These are phyloP conservation scores for Hemisphaericaspora subhashii DNA, from an alignment of 1,139 yeast species.

Conservation along the genomic window DNA sequence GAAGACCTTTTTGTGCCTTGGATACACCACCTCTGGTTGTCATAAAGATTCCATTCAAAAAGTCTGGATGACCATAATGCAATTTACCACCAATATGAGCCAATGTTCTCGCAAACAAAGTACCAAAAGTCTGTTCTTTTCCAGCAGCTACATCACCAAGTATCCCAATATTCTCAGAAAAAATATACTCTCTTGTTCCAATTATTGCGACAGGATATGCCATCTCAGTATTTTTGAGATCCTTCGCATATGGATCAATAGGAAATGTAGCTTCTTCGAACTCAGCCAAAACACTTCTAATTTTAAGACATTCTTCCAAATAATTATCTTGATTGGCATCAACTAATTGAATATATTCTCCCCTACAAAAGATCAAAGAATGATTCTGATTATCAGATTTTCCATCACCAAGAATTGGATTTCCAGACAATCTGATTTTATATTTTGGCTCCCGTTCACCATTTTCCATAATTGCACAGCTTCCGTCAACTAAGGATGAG, in stretches of 20 bases:
- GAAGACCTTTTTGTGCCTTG: constrained; percentile 55
- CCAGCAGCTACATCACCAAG: constrained; percentile 60
- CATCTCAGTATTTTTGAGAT: constrained; percentile 22
- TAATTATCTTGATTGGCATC: constrained; percentile 62
- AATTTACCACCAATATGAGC: constrained; percentile 57
- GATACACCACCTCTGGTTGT: constrained; percentile 58
- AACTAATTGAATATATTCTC: constrained; percentile 53
- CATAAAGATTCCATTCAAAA: constrained; percentile 50
- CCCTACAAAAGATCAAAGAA: constrained; percentile 49
- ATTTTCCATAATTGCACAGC: constrained; percentile 36
- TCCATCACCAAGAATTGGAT: constrained; percentile 58
- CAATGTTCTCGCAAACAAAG: constrained; percentile 53
- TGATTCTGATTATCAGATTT: constrained; percentile 59
- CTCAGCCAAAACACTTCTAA: constrained; percentile 50
- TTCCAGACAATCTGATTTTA: constrained; percentile 48
- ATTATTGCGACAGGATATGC: constrained; percentile 52
- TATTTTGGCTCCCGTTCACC: constrained; percentile 44
- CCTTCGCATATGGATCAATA: constrained; percentile 33
- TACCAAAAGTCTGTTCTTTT: constrained; percentile 58
- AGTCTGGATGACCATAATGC: constrained; percentile 60
- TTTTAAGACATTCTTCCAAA: constrained; percentile 54
- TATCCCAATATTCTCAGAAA: constrained; percentile 54
- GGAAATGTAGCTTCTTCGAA: constrained; percentile 45
- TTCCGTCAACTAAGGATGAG: constrained; percentile 45
- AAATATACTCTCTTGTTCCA: constrained; percentile 56